phyloP scores from a whole-genome alignment of 257 asterid genomes.

The Solanum chiquidenum region DNA sequence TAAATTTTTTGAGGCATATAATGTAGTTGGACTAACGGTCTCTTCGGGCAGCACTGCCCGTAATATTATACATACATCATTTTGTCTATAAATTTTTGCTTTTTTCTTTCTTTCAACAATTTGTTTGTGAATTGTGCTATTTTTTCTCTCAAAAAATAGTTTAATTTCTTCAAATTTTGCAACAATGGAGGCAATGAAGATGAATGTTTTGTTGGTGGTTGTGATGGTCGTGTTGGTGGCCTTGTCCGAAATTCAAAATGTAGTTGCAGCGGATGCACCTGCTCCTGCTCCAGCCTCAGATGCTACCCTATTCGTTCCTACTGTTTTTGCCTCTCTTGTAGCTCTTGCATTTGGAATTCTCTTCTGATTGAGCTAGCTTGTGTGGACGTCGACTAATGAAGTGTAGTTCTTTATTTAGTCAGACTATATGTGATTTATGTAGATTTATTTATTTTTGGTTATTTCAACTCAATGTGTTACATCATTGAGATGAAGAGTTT shows the following conservation, averaged over 20 bases:
- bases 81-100: not conserved
- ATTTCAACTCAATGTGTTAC: not conserved
- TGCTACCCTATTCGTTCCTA: slow-evolving; percentile 24
- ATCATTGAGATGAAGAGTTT: not conserved
- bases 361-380: slow-evolving; percentile 11
- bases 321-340: slow-evolving; percentile 22
- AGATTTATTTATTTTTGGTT: not conserved
- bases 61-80: not conserved
- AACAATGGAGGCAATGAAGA: slow-evolving; percentile 45
- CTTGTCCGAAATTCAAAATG: slow-evolving; percentile 18
- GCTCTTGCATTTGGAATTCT: slow-evolving; percentile 32
- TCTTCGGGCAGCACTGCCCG: slow-evolving; percentile 30
- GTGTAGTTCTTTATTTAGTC: not conserved
- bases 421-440: not conserved
- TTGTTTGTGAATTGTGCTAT: not conserved
- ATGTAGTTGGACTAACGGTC: slow-evolving; percentile 13
- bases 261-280: slow-evolving; percentile 5
- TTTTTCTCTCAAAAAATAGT: not conserved
- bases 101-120: not conserved
- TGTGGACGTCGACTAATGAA: not conserved
- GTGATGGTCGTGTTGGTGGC: slow-evolving; percentile 26
- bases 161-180: not conserved
- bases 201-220: slow-evolving; percentile 21
- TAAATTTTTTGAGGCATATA: not conserved
- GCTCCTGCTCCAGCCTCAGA: slow-evolving; percentile 32